phyloP scores from a whole-genome alignment of 2,329 filamentous ascomycete genomes.

The Hypoxylon sp. region DNA sequence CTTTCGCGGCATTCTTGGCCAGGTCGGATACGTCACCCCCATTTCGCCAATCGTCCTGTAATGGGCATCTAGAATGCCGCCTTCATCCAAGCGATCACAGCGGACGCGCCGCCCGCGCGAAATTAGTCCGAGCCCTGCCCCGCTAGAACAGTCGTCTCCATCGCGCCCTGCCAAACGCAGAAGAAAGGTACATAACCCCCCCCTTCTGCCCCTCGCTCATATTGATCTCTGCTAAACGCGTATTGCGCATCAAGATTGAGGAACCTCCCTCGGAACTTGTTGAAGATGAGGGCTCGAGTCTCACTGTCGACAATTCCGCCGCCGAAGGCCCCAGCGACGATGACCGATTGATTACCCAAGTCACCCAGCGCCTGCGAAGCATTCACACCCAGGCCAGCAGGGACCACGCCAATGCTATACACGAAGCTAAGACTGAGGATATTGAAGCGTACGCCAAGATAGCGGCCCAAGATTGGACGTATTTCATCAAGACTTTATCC shows the following conservation, averaged over 20 bases:
- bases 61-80: conserved; percentile 56
- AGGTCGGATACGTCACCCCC: background rate
- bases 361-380: conserved; percentile 66
- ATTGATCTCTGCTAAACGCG: conserved; percentile 32
- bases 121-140: conserved; percentile 53
- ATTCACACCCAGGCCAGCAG: conserved; percentile 70
- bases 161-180: conserved; percentile 75
- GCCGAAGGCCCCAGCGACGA: conserved; percentile 63
- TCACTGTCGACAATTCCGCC: conserved; percentile 59
- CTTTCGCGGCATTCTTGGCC: background rate
- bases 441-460: conserved; percentile 87
- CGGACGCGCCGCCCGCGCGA: conserved; percentile 55
- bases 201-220: conserved; percentile 38
- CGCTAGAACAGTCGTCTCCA: conserved; percentile 69
- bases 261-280: conserved; percentile 61
- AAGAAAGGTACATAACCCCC: conserved; percentile 66
- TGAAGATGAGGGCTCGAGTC: conserved; percentile 63
- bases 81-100: conserved; percentile 59
- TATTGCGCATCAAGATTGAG: conserved; percentile 55
- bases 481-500: conserved; percentile 81
- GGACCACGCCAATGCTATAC: conserved; percentile 75
- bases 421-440: conserved; percentile 72
- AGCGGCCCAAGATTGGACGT: conserved; percentile 86
- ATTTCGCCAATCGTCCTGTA: conserved; percentile 24
- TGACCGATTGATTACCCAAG: conserved; percentile 69